phyloP scores from a whole-genome alignment of 108 stramenopile genomes.

The Bacterosira constricta region DNA sequence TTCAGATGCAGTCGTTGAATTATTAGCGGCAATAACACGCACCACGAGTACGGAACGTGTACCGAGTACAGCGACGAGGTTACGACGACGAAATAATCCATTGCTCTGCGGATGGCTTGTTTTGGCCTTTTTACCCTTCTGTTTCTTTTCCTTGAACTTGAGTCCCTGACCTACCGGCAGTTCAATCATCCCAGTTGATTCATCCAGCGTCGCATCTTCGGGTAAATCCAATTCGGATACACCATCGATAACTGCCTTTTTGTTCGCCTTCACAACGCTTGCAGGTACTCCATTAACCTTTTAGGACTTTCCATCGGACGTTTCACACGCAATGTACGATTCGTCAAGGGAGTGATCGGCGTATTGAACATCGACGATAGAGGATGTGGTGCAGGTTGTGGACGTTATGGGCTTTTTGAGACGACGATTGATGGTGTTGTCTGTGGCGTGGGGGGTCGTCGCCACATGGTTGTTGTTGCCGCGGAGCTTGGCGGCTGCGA shows the following conservation, averaged over 20 bases:
- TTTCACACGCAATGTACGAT: too few species aligned
- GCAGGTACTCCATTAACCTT: not conserved
- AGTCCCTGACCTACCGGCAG: not conserved
- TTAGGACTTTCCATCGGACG: not conserved
- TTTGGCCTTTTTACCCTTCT: not conserved
- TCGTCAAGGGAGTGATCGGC: too few species aligned
- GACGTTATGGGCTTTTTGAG: too few species aligned
- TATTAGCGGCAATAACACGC: constrained; percentile 11
- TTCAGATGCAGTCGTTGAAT: not conserved
- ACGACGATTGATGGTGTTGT: too few species aligned
- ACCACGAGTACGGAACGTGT: constrained; percentile 21
- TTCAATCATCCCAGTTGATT: not conserved
- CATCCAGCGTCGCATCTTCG: not conserved
- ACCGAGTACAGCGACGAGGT: not conserved
- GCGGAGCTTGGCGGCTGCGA: too few species aligned
- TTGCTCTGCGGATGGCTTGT: too few species aligned
- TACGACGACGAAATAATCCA: not conserved
- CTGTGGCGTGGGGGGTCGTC: too few species aligned
- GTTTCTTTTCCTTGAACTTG: not conserved
- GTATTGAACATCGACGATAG: too few species aligned
- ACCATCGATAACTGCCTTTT: not conserved
- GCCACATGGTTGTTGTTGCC: too few species aligned
- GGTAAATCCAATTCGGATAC: not conserved
- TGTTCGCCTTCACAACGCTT: not conserved
- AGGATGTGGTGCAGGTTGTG: too few species aligned